A percentile compares a stretch with the other conserved stretches of the same genome.
Evolutionary conservation across 1,284 basidiomycete species (phyloP).

Genomic region (Testicularia cyperi): DNA sequence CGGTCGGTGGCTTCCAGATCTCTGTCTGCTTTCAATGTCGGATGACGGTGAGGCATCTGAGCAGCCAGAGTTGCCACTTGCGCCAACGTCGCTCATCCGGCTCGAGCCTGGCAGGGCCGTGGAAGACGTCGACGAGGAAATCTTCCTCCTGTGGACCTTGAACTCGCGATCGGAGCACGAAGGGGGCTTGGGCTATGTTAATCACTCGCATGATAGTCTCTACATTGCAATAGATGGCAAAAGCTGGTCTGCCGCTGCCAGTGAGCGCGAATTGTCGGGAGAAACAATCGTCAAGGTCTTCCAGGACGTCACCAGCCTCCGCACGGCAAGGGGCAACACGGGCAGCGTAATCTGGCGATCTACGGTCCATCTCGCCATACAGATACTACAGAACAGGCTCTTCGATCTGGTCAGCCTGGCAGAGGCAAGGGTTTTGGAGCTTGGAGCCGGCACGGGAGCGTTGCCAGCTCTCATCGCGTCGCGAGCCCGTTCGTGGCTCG

Average conservation of each 20-base stretch:
- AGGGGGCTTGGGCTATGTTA: conserved; percentile 43
- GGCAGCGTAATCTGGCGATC: conserved; percentile 55
- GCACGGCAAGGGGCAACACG: conserved; percentile 46
- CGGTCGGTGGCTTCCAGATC: no score
- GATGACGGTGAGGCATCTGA: neutral
- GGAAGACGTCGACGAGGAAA: conserved; percentile 44
- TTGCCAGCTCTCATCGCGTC: conserved; percentile 32
- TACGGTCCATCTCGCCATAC: conserved; percentile 36
- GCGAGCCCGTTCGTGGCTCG: conserved; percentile 37
- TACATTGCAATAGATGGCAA: conserved; percentile 16
- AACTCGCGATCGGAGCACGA: conserved; percentile 20
- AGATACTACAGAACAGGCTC: conserved; percentile 8
- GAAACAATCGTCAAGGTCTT: conserved; percentile 9
- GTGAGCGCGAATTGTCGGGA: conserved; percentile 19
- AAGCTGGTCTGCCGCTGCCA: conserved; percentile 2
- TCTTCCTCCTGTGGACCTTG: conserved; percentile 41
- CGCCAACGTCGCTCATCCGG: conserved; percentile 7
- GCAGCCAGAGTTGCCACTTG: conserved; percentile 4
- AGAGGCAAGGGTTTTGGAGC: conserved; percentile 37
- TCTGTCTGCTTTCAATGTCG: no score
- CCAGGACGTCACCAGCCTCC: conserved; percentile 46
- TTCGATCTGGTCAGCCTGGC: conserved; percentile 10
- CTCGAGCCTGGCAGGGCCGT: conserved; percentile 7
- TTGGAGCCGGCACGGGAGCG: conserved; percentile 55
- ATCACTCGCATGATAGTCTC: conserved; percentile 25